These are phyloP conservation scores for Rosa hybrid DNA, from an alignment of 331 rosid genomes.

Conservation along the genomic window DNA sequence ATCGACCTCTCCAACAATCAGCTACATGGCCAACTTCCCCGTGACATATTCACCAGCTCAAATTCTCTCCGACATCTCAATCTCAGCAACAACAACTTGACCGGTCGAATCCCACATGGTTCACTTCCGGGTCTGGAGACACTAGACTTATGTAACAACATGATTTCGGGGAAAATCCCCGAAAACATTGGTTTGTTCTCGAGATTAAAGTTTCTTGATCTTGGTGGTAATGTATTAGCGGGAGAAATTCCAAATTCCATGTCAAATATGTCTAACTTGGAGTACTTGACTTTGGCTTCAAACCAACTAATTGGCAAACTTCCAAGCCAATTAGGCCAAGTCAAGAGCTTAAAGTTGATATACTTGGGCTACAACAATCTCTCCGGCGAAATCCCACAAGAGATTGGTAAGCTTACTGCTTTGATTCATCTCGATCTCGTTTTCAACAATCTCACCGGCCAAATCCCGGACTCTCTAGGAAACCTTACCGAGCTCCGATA, in stretches of 20 bases:
- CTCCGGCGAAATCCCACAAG: constrained; percentile 71
- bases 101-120: constrained; percentile 57
- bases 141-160: constrained; percentile 86
- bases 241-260: constrained; percentile 72
- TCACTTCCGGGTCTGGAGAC: constrained; percentile 43
- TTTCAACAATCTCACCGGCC: constrained; percentile 82
- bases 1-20: constrained; percentile 81
- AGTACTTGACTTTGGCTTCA: constrained; percentile 76
- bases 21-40: constrained; percentile 45
- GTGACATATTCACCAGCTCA: constrained; percentile 23
- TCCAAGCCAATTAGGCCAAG: constrained; percentile 42
- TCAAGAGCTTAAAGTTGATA: constrained; percentile 72
- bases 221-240: constrained; percentile 75
- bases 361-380: constrained; percentile 90
- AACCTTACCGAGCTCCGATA: constrained; percentile 60
- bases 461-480: constrained; percentile 67
- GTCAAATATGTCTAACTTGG: constrained; percentile 51
- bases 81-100: constrained; percentile 79
- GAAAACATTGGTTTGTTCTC: constrained; percentile 51
- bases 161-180: constrained; percentile 74
- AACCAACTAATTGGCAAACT: constrained; percentile 70
- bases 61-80: constrained; percentile 58
- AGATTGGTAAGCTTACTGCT: constrained; percentile 50
- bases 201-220: constrained; percentile 60
- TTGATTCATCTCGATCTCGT: constrained; percentile 84